A percentile compares a stretch with the other conserved stretches of the same genome.
These are phyloP conservation scores for Coniella vitis DNA, from an alignment of 2,329 filamentous ascomycete genomes.

Conservation along the genomic window DNA sequence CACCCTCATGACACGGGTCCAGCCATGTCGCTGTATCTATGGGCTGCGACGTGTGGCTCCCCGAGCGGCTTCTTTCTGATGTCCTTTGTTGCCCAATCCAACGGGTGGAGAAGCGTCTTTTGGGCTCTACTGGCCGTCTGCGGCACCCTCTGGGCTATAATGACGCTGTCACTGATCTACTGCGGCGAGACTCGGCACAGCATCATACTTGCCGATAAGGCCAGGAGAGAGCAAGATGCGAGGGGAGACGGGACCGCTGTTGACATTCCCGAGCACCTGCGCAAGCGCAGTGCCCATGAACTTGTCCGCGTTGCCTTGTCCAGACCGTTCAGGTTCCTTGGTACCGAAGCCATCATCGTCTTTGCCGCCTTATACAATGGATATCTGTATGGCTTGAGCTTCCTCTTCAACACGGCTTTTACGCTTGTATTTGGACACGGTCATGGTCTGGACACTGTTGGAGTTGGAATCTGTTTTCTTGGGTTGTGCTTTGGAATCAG, in stretches of 20 bases:
- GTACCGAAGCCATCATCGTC: constrained; percentile 39
- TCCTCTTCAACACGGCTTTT: constrained; percentile 43
- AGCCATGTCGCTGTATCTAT: constrained; percentile 29
- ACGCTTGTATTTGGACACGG: constrained; percentile 40
- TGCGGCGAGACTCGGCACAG: constrained; percentile 23
- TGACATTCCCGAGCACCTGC: constrained; percentile 30
- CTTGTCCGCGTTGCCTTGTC: constrained; percentile 35
- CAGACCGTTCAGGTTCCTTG: constrained; percentile 40
- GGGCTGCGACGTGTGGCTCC: constrained; percentile 38
- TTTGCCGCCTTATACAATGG: constrained; percentile 42
- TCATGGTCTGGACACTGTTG: constrained; percentile 32
- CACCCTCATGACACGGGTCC: constrained; percentile 33
- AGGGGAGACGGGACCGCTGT: constrained; percentile 20
- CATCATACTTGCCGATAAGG: constrained; percentile 32
- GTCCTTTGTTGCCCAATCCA: constrained; percentile 35
- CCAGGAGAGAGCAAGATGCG: constrained; percentile 23
- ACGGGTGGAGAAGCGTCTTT: constrained; percentile 36
- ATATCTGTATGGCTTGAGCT: constrained; percentile 41
- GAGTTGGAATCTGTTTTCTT: constrained; percentile 33
- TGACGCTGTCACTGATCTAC: constrained; percentile 34
- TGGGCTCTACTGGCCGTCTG: constrained; percentile 40
- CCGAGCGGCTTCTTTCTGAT: constrained; percentile 39
- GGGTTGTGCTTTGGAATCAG: constrained; percentile 20
- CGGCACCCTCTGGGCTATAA: constrained; percentile 34
- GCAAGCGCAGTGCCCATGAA: constrained; percentile 27